These are phyloP conservation scores for Nannochloris sp. DNA, from an alignment of 139 green algal genomes.

Conservation along the genomic window DNA sequence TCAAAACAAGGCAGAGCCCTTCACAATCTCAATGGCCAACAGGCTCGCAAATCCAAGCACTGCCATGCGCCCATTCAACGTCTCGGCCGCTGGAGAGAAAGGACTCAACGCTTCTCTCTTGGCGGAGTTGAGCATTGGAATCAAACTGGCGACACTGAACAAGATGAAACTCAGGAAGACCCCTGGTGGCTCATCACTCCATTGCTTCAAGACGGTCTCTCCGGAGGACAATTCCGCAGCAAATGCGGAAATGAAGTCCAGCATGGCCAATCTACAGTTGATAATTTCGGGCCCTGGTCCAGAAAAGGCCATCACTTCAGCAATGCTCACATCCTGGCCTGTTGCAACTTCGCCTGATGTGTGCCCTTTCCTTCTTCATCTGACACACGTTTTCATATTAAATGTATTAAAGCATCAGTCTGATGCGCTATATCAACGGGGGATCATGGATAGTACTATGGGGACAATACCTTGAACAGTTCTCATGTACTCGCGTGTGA, in stretches of 20 bases:
- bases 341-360: no score
- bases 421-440: no score
- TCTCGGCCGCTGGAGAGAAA: slow-evolving; percentile 27
- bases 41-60: slow-evolving; percentile 45
- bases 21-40: slow-evolving; percentile 21
- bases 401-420: no score
- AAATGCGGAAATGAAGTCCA: slow-evolving; percentile 34
- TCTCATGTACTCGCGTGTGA: no score
- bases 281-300: slow-evolving; percentile 46
- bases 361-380: no score
- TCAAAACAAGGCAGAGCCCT: slow-evolving; percentile 27
- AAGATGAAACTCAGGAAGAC: slow-evolving; percentile 15
- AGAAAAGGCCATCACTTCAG: slow-evolving; percentile 38
- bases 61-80: slow-evolving; percentile 31
- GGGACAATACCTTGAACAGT: no score
- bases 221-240: slow-evolving; percentile 28
- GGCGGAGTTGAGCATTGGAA: slow-evolving; percentile 16
- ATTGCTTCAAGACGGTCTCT: slow-evolving; percentile 36
- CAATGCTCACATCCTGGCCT: slow-evolving; percentile 9
- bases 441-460: no score
- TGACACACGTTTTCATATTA: no score
- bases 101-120: slow-evolving; percentile 20
- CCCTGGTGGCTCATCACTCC: slow-evolving; percentile 16
- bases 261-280: slow-evolving; percentile 52
- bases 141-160: slow-evolving; percentile 11